These are phyloP conservation scores for Heterobasidion parviporum DNA, from an alignment of 1,284 basidiomycete genomes.

Conservation along the genomic window DNA sequence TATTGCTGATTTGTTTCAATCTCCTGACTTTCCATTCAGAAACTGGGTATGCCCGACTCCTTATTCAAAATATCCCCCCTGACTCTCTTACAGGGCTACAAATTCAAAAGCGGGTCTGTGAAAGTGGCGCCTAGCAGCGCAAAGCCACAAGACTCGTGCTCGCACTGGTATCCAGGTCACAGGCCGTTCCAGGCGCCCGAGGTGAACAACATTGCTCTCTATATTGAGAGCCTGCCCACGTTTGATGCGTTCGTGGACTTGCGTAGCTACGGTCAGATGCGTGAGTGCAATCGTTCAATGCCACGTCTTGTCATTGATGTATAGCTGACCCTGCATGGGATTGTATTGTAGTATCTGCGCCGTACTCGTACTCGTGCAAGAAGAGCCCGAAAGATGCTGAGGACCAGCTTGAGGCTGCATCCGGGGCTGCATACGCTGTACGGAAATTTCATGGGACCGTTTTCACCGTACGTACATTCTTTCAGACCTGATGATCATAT, in stretches of 20 bases:
- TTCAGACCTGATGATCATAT: neutral
- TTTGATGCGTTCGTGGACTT: conserved; percentile 65
- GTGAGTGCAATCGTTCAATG: conserved; percentile 33
- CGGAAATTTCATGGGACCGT: conserved; percentile 46
- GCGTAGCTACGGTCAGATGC: conserved; percentile 78
- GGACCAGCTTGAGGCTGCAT: conserved; percentile 71
- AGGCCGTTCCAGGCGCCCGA: conserved; percentile 72
- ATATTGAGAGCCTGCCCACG: conserved; percentile 46
- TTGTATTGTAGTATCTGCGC: conserved; percentile 44
- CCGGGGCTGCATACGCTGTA: conserved; percentile 63
- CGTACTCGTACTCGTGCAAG: conserved; percentile 71
- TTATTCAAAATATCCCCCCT: no score
- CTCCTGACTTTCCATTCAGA: conserved; percentile 1
- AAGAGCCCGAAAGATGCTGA: conserved; percentile 69
- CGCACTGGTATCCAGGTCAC: conserved; percentile 66
- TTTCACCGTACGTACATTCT: conserved; percentile 29
- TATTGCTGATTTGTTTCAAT: no score
- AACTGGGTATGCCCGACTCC: neutral
- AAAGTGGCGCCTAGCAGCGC: neutral
- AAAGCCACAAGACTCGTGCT: conserved; percentile 44
- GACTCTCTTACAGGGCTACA: conserved; percentile 5
- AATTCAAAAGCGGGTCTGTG: conserved; percentile 16
- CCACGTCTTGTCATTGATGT: neutral
- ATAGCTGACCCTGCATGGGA: neutral
- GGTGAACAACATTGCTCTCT: conserved; percentile 67